Evolutionary conservation across 2,329 filamentous ascomycete genomes (phyloP).

Genomic region (Helotiales sp.): DNA sequence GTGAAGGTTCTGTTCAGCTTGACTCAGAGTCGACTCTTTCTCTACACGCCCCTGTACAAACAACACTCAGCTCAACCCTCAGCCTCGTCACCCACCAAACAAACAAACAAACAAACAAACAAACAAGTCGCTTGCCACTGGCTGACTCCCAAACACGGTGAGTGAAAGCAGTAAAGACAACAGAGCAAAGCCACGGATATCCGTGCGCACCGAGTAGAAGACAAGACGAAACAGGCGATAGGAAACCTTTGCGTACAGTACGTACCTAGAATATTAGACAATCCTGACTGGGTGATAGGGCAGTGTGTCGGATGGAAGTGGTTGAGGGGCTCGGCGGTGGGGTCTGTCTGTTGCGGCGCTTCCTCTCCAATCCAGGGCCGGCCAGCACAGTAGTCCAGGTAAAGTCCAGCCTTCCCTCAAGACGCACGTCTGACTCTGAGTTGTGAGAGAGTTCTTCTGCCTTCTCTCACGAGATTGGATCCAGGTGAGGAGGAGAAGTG

Average conservation of each 20-base stretch:
- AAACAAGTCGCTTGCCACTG: background rate
- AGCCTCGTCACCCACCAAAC: background rate
- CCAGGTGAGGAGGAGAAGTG: background rate
- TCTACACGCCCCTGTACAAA: background rate
- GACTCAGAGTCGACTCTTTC: background rate
- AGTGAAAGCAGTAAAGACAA: background rate
- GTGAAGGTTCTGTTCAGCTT: no score
- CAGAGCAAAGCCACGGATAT: background rate
- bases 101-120: background rate
- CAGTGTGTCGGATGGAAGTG: background rate
- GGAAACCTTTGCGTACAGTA: background rate
- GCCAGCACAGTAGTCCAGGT: background rate
- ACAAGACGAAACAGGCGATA: background rate
- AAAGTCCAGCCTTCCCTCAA: slow-evolving; percentile 23
- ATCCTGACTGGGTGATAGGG: background rate
- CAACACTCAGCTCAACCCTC: background rate
- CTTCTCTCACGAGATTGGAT: background rate
- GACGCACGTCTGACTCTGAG: slow-evolving; percentile 17
- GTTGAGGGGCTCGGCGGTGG: background rate
- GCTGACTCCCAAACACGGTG: slow-evolving; percentile 3
- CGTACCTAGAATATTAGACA: background rate
- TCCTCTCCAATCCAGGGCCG: slow-evolving; percentile 2
- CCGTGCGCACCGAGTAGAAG: background rate
- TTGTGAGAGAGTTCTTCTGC: background rate
- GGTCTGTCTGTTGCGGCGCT: background rate